phyloP scores from a whole-genome alignment of 345 rosid species.

The Mangifera indica region DNA sequence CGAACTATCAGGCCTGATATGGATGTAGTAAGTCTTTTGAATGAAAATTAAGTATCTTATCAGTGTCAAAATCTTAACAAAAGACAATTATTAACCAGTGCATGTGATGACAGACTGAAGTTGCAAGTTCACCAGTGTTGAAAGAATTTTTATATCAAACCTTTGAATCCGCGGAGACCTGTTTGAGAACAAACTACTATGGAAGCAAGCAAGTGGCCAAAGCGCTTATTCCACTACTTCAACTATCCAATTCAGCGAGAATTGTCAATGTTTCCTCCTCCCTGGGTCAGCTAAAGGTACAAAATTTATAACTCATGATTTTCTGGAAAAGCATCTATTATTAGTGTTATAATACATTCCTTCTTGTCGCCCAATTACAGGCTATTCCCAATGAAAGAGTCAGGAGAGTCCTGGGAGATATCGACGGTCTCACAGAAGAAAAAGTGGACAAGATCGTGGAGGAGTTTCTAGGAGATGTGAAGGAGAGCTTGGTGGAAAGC shows the following conservation, averaged over 20 bases:
- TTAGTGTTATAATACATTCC: too few relatives aligned
- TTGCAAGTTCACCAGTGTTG: neutral
- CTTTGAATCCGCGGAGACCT: neutral
- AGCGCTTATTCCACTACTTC: conserved; percentile 3
- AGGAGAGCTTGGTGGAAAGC: conserved; percentile 12
- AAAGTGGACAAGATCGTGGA: conserved; percentile 20
- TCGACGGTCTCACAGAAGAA: conserved; percentile 21
- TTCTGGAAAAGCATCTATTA: too few relatives aligned
- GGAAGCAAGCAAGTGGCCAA: conserved; percentile 5
- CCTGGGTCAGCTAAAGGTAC: neutral
- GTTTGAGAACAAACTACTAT: neutral
- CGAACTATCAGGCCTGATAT: too few relatives aligned
- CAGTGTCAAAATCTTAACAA: too few relatives aligned
- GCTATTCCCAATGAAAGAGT: neutral
- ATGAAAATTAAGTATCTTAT: too few relatives aligned
- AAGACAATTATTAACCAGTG: too few relatives aligned
- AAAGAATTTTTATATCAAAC: neutral
- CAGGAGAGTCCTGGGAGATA: neutral
- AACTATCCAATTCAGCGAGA: neutral
- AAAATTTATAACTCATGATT: too few relatives aligned
- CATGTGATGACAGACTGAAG: too few relatives aligned
- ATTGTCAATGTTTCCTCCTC: neutral
- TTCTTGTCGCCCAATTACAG: neutral
- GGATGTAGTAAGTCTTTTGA: too few relatives aligned
- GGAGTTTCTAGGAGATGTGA: conserved; percentile 17